Evolutionary conservation across 495 filamentous ascomycete genomes (phyloP), one percentile per base, ranked within the genome.

Genomic region (Penicillium paradoxum): DNA sequence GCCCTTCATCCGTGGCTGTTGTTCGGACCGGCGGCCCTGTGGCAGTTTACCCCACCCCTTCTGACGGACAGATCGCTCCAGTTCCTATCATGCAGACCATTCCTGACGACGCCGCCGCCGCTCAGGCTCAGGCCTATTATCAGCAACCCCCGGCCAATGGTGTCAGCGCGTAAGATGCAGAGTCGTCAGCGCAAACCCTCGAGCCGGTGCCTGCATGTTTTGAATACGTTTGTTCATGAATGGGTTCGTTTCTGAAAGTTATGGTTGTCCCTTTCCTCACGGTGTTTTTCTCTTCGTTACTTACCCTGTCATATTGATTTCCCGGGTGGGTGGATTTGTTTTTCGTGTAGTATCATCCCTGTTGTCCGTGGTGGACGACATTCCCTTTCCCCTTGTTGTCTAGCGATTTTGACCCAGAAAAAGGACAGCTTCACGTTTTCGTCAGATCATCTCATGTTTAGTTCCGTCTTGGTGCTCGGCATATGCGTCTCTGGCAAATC

Each of bases 1-100:
- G 95, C 5, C 73, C 74, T 15, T 56, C 61, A 1, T 76, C 73
- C 18, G 72, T 77, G 9, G 58, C 71, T 42, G 47, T 58, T 25
- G 54, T 61, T 39, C 69, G 71, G 44, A 67, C 67, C 18, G 67
- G 64, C 9, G 71, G 61, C n/a, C 55, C 57, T 46, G 58, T 54
- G 25, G 56, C 53, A 27, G 43, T 52, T 18, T 51, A 57, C 10
- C 45, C 59, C n/a, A 25, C 52, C 9, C 37, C 57, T 40, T 42
- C 36, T 9, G 53, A 57, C 17, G 38, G 17, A 15, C 62, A 57
- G 29, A 56, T 62, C 24, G 46, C 59, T 7, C 40, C 51, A 22
- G 38, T 38, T 25, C 54, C 57, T n/a, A 41, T 40, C 15, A 10
- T 55, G 18, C 45, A 51, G 39, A 41, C 67, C 17, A 55, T 46